Percentiles rank a stretch among this genome's conserved stretches.
These are phyloP conservation scores for Lactarius sanguifluus DNA, from an alignment of 768 basidiomycete species.

Conservation along the genomic window DNA sequence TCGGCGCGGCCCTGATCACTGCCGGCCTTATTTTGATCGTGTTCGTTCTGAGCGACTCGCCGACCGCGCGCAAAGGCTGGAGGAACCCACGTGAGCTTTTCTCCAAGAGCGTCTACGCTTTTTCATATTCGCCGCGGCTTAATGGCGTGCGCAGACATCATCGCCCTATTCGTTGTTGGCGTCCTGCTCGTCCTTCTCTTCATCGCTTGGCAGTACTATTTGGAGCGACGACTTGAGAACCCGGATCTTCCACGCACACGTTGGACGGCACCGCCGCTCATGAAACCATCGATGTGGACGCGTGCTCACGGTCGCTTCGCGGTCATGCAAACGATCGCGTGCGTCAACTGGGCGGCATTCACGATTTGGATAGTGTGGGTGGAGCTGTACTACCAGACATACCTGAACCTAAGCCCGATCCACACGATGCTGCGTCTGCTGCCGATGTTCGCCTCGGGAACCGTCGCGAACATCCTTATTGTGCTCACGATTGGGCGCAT, in stretches of 20 bases:
- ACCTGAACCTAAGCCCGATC: conserved; percentile 52
- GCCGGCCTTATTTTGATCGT: conserved; percentile 66
- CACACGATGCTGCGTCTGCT: conserved; percentile 63
- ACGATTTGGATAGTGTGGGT: conserved; percentile 53
- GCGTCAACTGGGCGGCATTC: conserved; percentile 63
- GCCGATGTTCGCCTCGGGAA: conserved; percentile 71
- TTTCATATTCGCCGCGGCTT: not conserved
- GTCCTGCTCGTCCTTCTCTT: conserved; percentile 56
- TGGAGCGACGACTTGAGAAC: conserved; percentile 44
- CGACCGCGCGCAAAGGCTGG: conserved; percentile 61
- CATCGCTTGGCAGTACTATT: conserved; percentile 61
- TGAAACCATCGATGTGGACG: conserved; percentile 61
- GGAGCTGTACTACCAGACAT: conserved; percentile 76
- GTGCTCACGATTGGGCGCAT: conserved; percentile 57
- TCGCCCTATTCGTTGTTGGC: conserved; percentile 63
- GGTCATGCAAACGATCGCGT: conserved; percentile 59
- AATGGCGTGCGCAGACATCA: conserved; percentile 55
- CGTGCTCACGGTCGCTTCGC: conserved; percentile 63
- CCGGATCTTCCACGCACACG: conserved; percentile 18
- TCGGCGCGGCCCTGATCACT: conserved; percentile 67
- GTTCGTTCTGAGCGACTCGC: conserved; percentile 71
- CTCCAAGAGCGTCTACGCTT: too few species aligned
- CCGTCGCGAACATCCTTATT: conserved; percentile 63
- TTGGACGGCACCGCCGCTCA: conserved; percentile 57
- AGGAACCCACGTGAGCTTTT: conserved; percentile 48